A percentile compares a stretch with the other conserved stretches of the same genome.
These are phyloP conservation scores for Pinus taeda DNA, from an alignment of 75 land plant genomes.

Conservation along the genomic window DNA sequence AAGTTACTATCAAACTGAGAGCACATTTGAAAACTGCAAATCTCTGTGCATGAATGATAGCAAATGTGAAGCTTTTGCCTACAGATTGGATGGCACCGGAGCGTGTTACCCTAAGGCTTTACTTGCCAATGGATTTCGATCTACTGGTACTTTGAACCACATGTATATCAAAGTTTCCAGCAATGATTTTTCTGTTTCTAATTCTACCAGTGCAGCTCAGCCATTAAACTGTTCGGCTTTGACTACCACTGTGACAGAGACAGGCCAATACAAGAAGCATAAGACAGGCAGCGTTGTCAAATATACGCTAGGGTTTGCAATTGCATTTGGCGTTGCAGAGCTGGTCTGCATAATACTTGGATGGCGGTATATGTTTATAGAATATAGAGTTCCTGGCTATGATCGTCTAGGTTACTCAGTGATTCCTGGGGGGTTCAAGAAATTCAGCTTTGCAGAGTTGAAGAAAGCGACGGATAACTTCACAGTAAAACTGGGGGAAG, in stretches of 20 bases:
- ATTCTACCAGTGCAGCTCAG: not conserved
- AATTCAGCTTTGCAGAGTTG: not conserved
- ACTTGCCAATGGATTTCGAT: no score
- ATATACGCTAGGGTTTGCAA: not conserved
- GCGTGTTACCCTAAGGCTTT: slow-evolving; percentile 1
- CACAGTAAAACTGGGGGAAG: slow-evolving; percentile 10
- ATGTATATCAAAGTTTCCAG: slow-evolving; percentile 25
- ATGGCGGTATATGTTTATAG: slow-evolving; percentile 26
- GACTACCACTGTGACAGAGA: slow-evolving; percentile 19
- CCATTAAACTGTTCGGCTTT: slow-evolving; percentile 17
- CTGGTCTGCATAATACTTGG: no score
- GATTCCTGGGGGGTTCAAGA: not conserved
- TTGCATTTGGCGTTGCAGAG: no score
- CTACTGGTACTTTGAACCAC: not conserved
- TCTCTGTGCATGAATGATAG: slow-evolving; percentile 24
- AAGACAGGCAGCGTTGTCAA: slow-evolving; percentile 16
- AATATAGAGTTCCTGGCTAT: not conserved
- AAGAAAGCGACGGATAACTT: slow-evolving; percentile 17
- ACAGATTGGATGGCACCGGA: slow-evolving; percentile 20
- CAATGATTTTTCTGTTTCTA: not conserved
- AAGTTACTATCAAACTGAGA: not conserved
- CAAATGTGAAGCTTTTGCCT: slow-evolving; percentile 26
- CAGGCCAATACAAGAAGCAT: no score
- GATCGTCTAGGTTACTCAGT: not conserved
- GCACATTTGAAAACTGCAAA: slow-evolving; percentile 20